A percentile compares a stretch with the other conserved stretches of the same genome.
phyloP scores from a whole-genome alignment of 1,284 basidiomycete species.

The Vanrija pseudolonga region DNA sequence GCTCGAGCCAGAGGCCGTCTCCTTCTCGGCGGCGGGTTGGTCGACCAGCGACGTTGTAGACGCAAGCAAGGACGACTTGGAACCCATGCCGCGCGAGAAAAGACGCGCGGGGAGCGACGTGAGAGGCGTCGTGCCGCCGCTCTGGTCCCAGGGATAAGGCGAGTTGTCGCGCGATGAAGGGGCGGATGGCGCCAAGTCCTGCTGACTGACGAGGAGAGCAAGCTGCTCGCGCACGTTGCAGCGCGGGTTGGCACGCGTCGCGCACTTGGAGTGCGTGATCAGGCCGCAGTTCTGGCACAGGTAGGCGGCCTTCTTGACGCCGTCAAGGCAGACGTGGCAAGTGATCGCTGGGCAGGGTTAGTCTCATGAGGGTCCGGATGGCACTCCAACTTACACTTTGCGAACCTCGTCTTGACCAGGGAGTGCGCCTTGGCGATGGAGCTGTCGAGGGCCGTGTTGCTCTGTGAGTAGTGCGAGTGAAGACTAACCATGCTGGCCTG shows the following conservation, averaged over 20 bases:
- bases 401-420: constrained; percentile 88
- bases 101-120: constrained; percentile 9
- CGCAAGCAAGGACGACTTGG: constrained; percentile 8
- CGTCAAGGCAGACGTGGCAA: constrained; percentile 76
- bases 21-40: neutral
- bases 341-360: constrained; percentile 62
- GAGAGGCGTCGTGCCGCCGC: neutral
- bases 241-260: constrained; percentile 65
- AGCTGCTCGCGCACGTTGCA: constrained; percentile 62
- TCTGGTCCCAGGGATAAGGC: neutral
- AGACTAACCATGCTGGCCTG: constrained; percentile 17
- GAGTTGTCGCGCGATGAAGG: constrained; percentile 3
- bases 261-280: constrained; percentile 79
- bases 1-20: neutral
- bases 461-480: constrained; percentile 14
- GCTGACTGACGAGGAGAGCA: constrained; percentile 29
- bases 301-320: constrained; percentile 80
- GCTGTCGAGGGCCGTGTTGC: constrained; percentile 15
- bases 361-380: neutral
- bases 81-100: constrained; percentile 11
- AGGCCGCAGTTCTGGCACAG: constrained; percentile 85
- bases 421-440: constrained; percentile 57
- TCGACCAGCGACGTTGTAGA: constrained; percentile 9
- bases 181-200: constrained; percentile 8
- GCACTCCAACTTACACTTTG: constrained; percentile 65